Base-by-base conservation (phyloP, 2,329 filamentous ascomycete species). In the Colletotrichum orchidophilum region DNA sequence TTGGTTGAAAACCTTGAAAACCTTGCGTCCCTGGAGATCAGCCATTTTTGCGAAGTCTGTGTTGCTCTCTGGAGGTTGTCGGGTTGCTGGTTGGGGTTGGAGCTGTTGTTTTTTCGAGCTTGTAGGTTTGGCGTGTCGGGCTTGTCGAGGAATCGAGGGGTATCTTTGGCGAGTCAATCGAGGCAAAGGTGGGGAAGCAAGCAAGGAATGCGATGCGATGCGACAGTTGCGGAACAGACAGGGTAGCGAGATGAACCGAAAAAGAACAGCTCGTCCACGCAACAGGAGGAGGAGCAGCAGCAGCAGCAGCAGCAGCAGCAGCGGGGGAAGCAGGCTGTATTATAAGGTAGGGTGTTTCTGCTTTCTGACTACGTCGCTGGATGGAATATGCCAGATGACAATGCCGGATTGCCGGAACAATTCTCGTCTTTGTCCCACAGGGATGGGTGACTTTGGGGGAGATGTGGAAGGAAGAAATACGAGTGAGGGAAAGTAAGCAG, bases 1-100 rank as follows among this genome's bases (percentile, higher is more conserved):
- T 81, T 99, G 96, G 88, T 98, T 98, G 86, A 99, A 99, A 82
- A 99, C 95, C 91, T 97, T 97, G 89, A 97, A 98, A 83, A 96
- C 90, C 89, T 97, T 98, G 84, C 95, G 92, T 80, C 83, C 81
- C 75, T 84, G 79, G 54, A 84, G 80, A 70, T 84, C 82, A 69
- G 79, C 76, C 83, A 84, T 83, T 76, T 70, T 77, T 75, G 63
- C 59, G 55, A 60, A 15, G 27, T 50, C 46, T 26, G 46, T 57
- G 53, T 18, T 50, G 18, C 8, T 26, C 3, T 15, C 35, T 39
- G 5, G 18, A 9, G 42, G 42, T 33, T 55, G 53, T 46, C 39
- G 63, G 73, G 54, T 67, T 54, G 29, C 13, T 33, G 58, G 58
- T 49, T 39, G 55, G 42, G 46, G 29, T 35, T 39, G 57, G 35